Base-by-base conservation (phyloP, 2,329 filamentous ascomycete species). In the Graphilbum sp. region DNA sequence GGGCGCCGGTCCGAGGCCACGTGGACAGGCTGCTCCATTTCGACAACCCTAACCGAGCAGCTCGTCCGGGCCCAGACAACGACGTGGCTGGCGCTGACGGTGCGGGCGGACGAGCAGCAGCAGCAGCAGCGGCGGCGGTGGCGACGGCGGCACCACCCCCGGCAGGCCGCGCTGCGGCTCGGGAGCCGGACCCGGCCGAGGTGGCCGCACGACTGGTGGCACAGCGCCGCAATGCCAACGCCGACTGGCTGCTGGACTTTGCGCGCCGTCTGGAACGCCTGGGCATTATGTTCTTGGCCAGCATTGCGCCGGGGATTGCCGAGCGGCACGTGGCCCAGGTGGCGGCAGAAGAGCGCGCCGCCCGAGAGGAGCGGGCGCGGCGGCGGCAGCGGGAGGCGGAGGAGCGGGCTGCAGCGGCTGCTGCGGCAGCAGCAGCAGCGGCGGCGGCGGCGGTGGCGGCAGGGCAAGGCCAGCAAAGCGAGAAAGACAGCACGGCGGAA, bases 251-350 rank as follows among this genome's bases (percentile, higher is more conserved):
- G 5, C 49, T 64, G 43, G 54, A 63, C 36, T 66, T 69, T 40
- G 53, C 68, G 5, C 61, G 72, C 40, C 59, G 70, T 11, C 48
- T 72, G 7, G 73, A 79, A 53, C 65, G 75, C 44, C 68, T 72
- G 16, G 62, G 69, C 0, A 62, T 79, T 15, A 58, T 79, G 19
- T 79, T 79, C 48, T 57, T 79, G 18, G 75, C 75, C 17, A 79
- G 75, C 50, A 66, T 79, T 43, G 71, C 74, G 2, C 75, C 75
- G 1, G 75, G 75, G 10, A 65, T 79, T 19, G 73, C 73, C 1
- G 75, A 79, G 54, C 60, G 72, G 35, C 75, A 79, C 43, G 77
- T 79, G 43, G 68, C 66, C 19, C 63, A 69, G 33, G 52, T 73
- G 3, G 69, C 73, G 64, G 29, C 34, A 27, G 6, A 33, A 17